phyloP scores from a whole-genome alignment of 2,329 filamentous ascomycete genomes.

The Cucurbitaria berberidis region DNA sequence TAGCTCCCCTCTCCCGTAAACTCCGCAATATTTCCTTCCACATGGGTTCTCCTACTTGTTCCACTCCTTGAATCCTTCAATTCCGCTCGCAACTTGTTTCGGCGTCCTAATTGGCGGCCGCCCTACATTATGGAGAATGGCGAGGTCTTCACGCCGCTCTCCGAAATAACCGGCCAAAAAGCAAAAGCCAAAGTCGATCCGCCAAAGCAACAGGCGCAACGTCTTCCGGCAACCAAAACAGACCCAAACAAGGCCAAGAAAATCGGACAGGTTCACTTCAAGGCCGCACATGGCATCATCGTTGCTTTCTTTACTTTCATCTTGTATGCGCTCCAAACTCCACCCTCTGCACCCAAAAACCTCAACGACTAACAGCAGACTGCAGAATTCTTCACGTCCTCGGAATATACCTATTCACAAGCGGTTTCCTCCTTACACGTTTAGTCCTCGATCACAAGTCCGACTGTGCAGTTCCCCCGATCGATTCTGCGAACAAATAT shows the following conservation, averaged over 20 bases:
- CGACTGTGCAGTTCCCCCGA: slow-evolving; percentile 77
- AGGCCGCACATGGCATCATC: slow-evolving; percentile 58
- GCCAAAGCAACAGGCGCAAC: slow-evolving; percentile 25
- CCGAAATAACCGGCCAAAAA: slow-evolving; percentile 46
- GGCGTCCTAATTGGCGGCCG: slow-evolving; percentile 3
- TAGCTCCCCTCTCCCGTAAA: slow-evolving; percentile 12
- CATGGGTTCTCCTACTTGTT: slow-evolving; percentile 32
- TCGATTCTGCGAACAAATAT: slow-evolving; percentile 53
- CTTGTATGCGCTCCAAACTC: slow-evolving; percentile 51
- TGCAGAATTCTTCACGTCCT: slow-evolving; percentile 72
- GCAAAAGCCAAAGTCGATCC: slow-evolving; percentile 40
- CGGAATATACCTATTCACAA: slow-evolving; percentile 91
- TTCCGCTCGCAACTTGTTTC: not conserved
- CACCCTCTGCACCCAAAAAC: not conserved
- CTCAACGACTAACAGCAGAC: slow-evolving; percentile 10
- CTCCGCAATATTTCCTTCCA: slow-evolving; percentile 12
- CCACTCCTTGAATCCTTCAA: slow-evolving; percentile 8
- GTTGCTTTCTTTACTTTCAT: slow-evolving; percentile 74
- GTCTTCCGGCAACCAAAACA: slow-evolving; percentile 6
- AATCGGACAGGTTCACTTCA: slow-evolving; percentile 57
- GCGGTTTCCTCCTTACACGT: slow-evolving; percentile 90
- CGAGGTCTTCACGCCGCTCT: slow-evolving; percentile 45
- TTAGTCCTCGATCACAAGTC: slow-evolving; percentile 79
- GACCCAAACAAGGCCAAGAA: slow-evolving; percentile 45
- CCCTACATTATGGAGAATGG: slow-evolving; percentile 44